Base-by-base conservation (phyloP, 176 grass and related monocot species). In the Bromus sterilis region DNA sequence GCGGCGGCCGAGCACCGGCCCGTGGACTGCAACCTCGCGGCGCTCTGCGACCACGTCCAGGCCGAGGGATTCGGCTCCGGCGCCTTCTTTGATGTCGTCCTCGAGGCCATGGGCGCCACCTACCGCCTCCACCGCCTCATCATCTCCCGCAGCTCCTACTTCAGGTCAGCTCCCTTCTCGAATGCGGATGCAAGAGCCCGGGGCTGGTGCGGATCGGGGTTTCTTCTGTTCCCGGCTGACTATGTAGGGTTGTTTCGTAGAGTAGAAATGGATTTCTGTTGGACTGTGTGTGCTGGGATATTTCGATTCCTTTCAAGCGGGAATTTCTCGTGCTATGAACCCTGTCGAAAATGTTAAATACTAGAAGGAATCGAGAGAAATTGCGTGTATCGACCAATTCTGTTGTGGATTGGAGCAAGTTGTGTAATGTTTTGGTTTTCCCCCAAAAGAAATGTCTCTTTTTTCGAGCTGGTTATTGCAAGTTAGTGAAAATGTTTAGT, bases 111-210 rank as follows among this genome's bases (percentile, higher is more conserved):
- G 96, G 96, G 91, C 51, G 82, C 84, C 76, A 93, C 88, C 67
- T 99, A 99, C 82, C 78, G 66, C 24, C 96, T 95, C 82, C 93
- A 99, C 30, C 96, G 96, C 37, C 86, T 99, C 76, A 99, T 99
- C 83, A 91, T 99, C 35, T 99, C 96, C 21, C 93, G 96, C 43
- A 95, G 96, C 82, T 73, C 96, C 66, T 99, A 99, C 89, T 99
- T 99, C 91, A 89, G 95, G 95, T 95, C 39, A 70, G 43, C 46
- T 0, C 4, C 20, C 63, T 24, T 71, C 72, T 36, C 65, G 43
- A 71, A 65, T 66, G 29, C 35, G 0, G 26, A 32, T 57, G 39
- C 13, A 40, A 2, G 61, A 4, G 33, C 2, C 10, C 9, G 2
- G 3, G 25, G 23, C 0, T 41, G 26, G 1, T 65, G 11, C 16